A percentile compares a stretch with the other conserved stretches of the same genome.
Conservation (phyloP, 768 basidiomycete species). For the Lyophyllum semitale region DNA sequence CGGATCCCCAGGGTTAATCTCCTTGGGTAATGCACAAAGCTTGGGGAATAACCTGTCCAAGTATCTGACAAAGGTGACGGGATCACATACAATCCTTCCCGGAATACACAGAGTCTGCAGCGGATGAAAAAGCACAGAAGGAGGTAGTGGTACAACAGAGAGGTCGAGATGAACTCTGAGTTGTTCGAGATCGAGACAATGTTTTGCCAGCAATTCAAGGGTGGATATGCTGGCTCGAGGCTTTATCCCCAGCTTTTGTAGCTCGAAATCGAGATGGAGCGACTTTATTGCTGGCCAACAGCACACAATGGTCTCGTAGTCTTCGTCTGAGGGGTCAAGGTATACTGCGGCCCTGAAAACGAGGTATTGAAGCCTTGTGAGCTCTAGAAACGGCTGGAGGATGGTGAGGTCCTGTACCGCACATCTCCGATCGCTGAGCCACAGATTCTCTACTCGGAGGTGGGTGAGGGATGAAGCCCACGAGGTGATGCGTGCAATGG, state of each 20-base stretch:
- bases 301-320: background rate
- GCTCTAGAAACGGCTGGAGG: background rate
- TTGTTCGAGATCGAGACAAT: background rate
- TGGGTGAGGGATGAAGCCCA: background rate
- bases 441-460: background rate
- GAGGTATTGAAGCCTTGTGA: background rate
- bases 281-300: background rate
- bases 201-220: background rate
- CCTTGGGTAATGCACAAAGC: background rate
- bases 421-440: background rate
- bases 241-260: background rate
- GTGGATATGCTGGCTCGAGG: background rate
- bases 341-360: background rate
- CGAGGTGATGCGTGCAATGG: no score
- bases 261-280: background rate
- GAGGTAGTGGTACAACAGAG: background rate
- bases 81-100: background rate
- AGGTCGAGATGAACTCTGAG: background rate
- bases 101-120: background rate
- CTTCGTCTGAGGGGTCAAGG: background rate
- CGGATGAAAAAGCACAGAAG: background rate
- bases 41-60: background rate
- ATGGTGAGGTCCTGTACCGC: background rate
- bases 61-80: background rate
- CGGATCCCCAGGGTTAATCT: no score